These are phyloP conservation scores for Psidium friedrichsthalianum DNA, from an alignment of 345 rosid species.

Conservation along the genomic window DNA sequence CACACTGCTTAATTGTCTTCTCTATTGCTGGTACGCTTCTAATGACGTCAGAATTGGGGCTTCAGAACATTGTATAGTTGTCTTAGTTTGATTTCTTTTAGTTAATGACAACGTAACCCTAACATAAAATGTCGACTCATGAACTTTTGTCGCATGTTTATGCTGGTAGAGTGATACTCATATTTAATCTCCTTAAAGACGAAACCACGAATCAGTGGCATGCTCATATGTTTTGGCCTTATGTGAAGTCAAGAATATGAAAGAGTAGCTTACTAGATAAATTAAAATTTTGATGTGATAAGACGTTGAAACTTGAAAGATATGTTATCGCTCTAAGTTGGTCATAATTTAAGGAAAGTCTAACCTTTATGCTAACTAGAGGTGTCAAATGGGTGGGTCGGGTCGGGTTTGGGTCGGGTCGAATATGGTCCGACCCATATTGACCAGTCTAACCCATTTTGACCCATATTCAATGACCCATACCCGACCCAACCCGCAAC, in stretches of 20 bases:
- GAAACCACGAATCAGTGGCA: neutral
- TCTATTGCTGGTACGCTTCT: slow-evolving; percentile 24
- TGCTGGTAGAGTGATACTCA: neutral
- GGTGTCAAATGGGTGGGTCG: too few species aligned
- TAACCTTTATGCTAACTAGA: neutral
- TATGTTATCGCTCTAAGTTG: neutral
- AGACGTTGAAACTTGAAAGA: neutral
- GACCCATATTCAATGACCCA: too few species aligned
- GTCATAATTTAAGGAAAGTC: neutral
- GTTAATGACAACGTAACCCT: neutral
- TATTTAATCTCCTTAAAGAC: neutral
- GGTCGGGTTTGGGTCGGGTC: too few species aligned
- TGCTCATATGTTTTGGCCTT: neutral
- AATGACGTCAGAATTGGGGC: neutral
- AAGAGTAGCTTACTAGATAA: neutral
- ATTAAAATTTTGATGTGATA: neutral
- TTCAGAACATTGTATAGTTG: neutral
- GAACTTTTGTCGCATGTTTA: neutral
- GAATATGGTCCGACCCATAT: too few species aligned
- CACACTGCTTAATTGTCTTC: slow-evolving; percentile 31
- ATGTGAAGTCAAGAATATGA: neutral
- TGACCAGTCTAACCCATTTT: too few species aligned
- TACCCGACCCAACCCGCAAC: too few species aligned
- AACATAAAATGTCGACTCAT: neutral
- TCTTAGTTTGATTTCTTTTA: neutral